These are phyloP conservation scores for Solanum piurae DNA, from an alignment of 257 asterid species.

Conservation along the genomic window DNA sequence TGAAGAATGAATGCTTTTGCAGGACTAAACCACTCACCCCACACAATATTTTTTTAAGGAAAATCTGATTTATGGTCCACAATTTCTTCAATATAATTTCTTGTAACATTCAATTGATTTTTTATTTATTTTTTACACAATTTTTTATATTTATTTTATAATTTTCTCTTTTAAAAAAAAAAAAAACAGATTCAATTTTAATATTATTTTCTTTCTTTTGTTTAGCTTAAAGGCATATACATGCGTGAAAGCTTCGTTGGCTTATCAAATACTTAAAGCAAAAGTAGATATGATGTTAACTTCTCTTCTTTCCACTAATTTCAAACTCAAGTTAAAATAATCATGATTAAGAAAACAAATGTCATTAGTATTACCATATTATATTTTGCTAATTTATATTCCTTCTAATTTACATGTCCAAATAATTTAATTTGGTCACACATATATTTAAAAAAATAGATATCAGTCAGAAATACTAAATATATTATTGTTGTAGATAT, in stretches of 20 bases:
- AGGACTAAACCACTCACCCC: not conserved
- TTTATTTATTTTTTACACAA: not conserved
- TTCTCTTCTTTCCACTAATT: not conserved
- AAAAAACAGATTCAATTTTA: not conserved
- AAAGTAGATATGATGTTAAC: not conserved
- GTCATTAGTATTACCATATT: not conserved
- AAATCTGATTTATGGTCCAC: not conserved
- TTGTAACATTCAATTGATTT: not conserved
- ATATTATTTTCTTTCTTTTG: not conserved
- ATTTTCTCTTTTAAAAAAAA: not conserved
- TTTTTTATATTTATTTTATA: not conserved
- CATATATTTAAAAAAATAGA: not conserved
- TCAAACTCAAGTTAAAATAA: not conserved
- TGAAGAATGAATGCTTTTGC: not conserved
- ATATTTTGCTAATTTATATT: not conserved
- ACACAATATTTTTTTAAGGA: not conserved
- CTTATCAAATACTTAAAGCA: conserved; percentile 8
- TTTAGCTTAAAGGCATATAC: conserved; percentile 7
- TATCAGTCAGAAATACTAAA: not conserved
- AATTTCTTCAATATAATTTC: not conserved
- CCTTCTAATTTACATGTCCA: not conserved
- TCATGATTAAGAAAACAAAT: not conserved
- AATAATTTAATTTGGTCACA: not conserved
- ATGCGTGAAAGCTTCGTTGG: conserved; percentile 4
- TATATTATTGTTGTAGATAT: not conserved